These are phyloP conservation scores for Asterophora lycoperdoides DNA, from an alignment of 768 basidiomycete species.

Conservation along the genomic window DNA sequence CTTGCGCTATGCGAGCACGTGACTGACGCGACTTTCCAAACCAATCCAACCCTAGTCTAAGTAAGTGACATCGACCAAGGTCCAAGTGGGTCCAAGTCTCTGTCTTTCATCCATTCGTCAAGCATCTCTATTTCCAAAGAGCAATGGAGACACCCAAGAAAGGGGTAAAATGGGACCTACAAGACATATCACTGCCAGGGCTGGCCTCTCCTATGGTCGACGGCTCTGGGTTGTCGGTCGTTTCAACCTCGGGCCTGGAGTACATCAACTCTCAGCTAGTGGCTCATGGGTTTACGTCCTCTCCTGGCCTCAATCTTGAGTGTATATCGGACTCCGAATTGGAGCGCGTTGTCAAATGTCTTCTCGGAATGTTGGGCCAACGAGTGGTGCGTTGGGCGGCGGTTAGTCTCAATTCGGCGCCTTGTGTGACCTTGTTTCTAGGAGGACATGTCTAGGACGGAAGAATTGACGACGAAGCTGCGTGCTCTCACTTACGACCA, in stretches of 20 bases:
- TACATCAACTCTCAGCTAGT: constrained; percentile 80
- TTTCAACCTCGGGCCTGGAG: constrained; percentile 61
- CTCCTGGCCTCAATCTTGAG: constrained; percentile 65
- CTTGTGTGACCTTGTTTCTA: constrained; percentile 14
- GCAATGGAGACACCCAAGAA: constrained; percentile 42
- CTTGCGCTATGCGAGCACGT: constrained; percentile 21
- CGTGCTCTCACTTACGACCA: constrained; percentile 79
- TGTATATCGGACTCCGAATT: constrained; percentile 53
- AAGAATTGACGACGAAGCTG: constrained; percentile 69
- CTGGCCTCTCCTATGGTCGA: constrained; percentile 43
- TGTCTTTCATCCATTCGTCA: background rate
- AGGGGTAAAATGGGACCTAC: constrained; percentile 49
- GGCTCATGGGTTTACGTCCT: constrained; percentile 70
- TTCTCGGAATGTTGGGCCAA: constrained; percentile 73
- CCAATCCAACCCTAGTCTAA: too few species aligned
- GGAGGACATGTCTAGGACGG: constrained; percentile 76
- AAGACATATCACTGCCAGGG: constrained; percentile 39
- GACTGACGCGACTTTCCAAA: constrained; percentile 18
- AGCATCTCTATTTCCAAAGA: background rate
- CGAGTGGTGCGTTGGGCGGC: constrained; percentile 55
- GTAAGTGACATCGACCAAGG: background rate
- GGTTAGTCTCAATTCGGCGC: constrained; percentile 1
- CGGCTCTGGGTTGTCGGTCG: constrained; percentile 41
- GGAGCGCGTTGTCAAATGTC: constrained; percentile 63
- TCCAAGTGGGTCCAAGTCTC: too few species aligned